These are phyloP conservation scores for Magnaporthiopsis poae DNA, from an alignment of 2,329 filamentous ascomycete species.

Conservation along the genomic window DNA sequence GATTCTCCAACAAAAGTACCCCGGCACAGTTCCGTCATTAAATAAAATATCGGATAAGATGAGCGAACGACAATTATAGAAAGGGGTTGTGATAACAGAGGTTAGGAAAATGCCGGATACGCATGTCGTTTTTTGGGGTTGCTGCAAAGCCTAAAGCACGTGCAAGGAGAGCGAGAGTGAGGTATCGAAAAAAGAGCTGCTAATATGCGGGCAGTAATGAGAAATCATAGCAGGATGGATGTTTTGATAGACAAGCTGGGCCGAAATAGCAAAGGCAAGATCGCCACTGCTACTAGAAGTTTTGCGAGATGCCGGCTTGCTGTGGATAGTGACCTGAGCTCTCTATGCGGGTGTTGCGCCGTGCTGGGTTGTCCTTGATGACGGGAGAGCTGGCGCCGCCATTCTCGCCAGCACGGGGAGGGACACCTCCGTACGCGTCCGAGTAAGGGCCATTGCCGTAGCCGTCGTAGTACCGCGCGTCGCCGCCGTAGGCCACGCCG, in stretches of 20 bases:
- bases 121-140: neutral
- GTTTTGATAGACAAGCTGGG: neutral
- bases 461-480: constrained; percentile 47
- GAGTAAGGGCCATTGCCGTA: constrained; percentile 49
- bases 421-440: constrained; percentile 29
- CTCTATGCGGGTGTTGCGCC: constrained; percentile 90
- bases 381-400: constrained; percentile 53
- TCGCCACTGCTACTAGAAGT: constrained; percentile 54
- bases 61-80: neutral
- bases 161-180: neutral
- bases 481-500: constrained; percentile 37
- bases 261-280: neutral
- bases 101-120: neutral
- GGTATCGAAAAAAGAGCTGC: neutral
- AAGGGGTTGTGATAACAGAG: neutral
- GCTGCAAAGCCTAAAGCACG: neutral
- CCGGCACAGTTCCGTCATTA: neutral
- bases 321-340: constrained; percentile 81
- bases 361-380: constrained; percentile 83
- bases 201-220: neutral
- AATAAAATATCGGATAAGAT: neutral
- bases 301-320: constrained; percentile 91
- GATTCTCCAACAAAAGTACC: neutral
- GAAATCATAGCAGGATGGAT: neutral
- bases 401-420: constrained; percentile 30